Percentiles rank a stretch among this genome's conserved stretches.
Evolutionary conservation across 2,329 filamentous ascomycete genomes (phyloP).

Genomic region (Xenosphaeropsis pyriputrescens): DNA sequence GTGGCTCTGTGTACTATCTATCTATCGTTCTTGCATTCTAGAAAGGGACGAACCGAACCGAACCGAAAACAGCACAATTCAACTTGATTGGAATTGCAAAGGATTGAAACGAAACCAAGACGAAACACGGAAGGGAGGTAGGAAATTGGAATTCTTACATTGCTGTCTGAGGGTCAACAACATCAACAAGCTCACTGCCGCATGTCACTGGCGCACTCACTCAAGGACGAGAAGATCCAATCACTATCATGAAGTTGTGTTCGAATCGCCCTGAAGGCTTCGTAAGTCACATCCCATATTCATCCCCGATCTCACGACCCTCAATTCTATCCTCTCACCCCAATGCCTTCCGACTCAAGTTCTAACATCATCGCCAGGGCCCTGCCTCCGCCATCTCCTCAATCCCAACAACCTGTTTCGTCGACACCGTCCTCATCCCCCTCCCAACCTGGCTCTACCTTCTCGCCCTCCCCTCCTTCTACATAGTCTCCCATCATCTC

Average conservation of each 20-base stretch:
- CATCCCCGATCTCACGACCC: background rate
- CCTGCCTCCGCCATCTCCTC: conserved; percentile 17
- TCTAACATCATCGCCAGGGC: conserved; percentile 10
- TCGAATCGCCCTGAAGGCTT: conserved; percentile 18
- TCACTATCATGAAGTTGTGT: conserved; percentile 11
- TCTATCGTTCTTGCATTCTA: too few species aligned
- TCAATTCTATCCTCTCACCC: background rate
- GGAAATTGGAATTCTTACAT: too few species aligned
- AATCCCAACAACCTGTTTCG: conserved; percentile 20
- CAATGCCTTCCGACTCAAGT: background rate
- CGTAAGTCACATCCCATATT: conserved; percentile 9
- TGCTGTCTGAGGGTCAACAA: too few species aligned
- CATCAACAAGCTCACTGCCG: too few species aligned
- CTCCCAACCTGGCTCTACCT: conserved; percentile 19
- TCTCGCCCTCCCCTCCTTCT: conserved; percentile 11
- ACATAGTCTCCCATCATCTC: conserved; percentile 8
- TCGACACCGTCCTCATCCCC: conserved; percentile 20
- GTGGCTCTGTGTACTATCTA: too few species aligned
- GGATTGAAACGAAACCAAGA: too few species aligned
- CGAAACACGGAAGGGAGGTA: too few species aligned
- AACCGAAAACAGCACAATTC: too few species aligned
- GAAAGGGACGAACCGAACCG: too few species aligned
- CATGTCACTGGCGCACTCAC: too few species aligned
- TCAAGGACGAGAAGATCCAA: too few species aligned
- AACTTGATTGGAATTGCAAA: too few species aligned